Conservation (phyloP, 805 yeast species). For the Candida ovalis region DNA sequence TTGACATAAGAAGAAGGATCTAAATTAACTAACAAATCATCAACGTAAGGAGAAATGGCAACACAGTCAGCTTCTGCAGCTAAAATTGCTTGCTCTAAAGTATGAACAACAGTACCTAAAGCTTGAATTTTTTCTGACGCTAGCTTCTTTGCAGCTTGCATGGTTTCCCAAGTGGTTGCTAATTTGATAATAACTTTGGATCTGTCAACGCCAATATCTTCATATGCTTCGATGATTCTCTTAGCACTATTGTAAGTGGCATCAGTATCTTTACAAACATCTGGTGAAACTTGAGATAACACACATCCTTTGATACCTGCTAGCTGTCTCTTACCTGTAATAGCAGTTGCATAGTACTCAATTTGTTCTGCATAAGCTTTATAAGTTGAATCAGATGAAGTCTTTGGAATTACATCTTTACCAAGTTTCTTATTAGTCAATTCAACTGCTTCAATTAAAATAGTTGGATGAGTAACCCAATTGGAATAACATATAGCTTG, state of each 20-base stretch:
- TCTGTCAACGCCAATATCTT: conserved; percentile 30
- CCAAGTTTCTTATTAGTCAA: conserved; percentile 11
- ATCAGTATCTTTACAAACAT: conserved; percentile 24
- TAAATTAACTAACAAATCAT: conserved; percentile 24
- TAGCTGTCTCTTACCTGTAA: conserved; percentile 23
- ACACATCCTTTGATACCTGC: conserved; percentile 21
- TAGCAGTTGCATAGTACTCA: conserved; percentile 21
- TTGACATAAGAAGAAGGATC: conserved; percentile 25
- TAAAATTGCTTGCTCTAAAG: conserved; percentile 33
- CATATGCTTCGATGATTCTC: conserved; percentile 29
- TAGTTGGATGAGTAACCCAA: conserved; percentile 22
- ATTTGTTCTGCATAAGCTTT: conserved; percentile 16
- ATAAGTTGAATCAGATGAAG: conserved; percentile 8
- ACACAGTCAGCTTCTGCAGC: conserved; percentile 36
- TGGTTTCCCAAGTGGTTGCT: conserved; percentile 33
- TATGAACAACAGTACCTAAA: conserved; percentile 35
- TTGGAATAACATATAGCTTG: conserved; percentile 24
- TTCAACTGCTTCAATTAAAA: conserved; percentile 19
- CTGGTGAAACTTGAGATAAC: conserved; percentile 30
- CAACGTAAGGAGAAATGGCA: conserved; percentile 35
- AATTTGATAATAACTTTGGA: conserved; percentile 32
- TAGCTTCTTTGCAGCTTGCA: conserved; percentile 30
- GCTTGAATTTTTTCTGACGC: conserved; percentile 24
- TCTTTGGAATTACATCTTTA: conserved; percentile 10
- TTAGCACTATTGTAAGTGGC: conserved; percentile 25